Evolutionary conservation across 768 basidiomycete species (phyloP).

Genomic region (Tylopilus balloui): DNA sequence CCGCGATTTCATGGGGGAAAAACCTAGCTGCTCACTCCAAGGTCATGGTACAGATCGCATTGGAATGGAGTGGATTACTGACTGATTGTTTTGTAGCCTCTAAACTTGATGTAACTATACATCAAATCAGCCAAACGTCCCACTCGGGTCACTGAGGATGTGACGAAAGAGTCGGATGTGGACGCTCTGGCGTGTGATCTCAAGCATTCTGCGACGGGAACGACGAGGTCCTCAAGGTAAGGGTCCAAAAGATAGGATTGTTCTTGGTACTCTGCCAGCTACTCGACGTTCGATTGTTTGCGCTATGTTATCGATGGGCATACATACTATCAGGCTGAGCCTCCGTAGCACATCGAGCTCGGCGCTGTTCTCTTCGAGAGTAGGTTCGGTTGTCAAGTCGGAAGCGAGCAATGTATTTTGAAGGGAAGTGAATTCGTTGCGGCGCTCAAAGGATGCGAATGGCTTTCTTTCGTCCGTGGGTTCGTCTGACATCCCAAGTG

Average conservation of each 20-base stretch:
- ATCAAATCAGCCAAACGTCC: slow-evolving; percentile 56
- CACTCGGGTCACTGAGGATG: slow-evolving; percentile 38
- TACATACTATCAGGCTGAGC: slow-evolving; percentile 49
- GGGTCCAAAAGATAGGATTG: slow-evolving; percentile 92
- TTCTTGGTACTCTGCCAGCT: slow-evolving; percentile 92
- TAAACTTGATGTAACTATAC: slow-evolving; percentile 79
- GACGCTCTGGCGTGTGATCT: slow-evolving; percentile 49
- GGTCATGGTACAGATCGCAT: slow-evolving; percentile 6
- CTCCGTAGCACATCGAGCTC: slow-evolving; percentile 42
- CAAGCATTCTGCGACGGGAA: slow-evolving; percentile 65
- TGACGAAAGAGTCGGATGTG: slow-evolving; percentile 25
- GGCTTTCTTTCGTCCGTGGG: slow-evolving; percentile 38
- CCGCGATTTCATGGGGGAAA: slow-evolving; percentile 88
- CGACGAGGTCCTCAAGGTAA: slow-evolving; percentile 71
- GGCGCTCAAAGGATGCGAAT: slow-evolving; percentile 57
- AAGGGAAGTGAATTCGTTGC: slow-evolving; percentile 52
- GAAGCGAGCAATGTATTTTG: slow-evolving; percentile 49
- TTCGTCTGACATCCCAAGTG: slow-evolving; percentile 36
- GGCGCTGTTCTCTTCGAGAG: slow-evolving; percentile 38
- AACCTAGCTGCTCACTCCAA: slow-evolving; percentile 64
- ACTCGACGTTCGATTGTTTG: slow-evolving; percentile 4
- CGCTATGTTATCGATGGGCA: background rate
- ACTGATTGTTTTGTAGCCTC: slow-evolving; percentile 93
- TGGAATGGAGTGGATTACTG: slow-evolving; percentile 31
- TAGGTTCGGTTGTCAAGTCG: slow-evolving; percentile 43